A percentile compares a stretch with the other conserved stretches of the same genome.
Conservation (phyloP, 2,329 filamentous ascomycete species). For the Fusarium veterinarium region DNA sequence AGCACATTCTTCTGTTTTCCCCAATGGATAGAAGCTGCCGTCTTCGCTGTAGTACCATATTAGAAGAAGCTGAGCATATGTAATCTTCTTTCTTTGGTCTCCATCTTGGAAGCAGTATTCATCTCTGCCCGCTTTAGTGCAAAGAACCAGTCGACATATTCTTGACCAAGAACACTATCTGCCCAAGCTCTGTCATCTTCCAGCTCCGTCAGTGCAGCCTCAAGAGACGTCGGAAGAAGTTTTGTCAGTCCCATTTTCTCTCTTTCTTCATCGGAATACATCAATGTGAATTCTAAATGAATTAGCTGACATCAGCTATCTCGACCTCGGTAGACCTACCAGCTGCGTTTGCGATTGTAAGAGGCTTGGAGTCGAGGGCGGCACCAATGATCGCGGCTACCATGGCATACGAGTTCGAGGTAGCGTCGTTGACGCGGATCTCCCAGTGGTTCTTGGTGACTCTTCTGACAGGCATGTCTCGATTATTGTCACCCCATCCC, state of each 20-base stretch:
- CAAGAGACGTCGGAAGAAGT: background rate
- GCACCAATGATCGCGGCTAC: background rate
- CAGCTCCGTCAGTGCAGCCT: background rate
- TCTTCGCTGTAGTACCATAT: rapidly evolving
- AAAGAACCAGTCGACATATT: slow-evolving; percentile 18
- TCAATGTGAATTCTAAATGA: background rate
- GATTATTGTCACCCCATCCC: slow-evolving; percentile 11
- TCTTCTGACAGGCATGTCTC: slow-evolving; percentile 15
- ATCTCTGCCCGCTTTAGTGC: slow-evolving; percentile 4
- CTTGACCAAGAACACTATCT: background rate
- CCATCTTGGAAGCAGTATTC: background rate
- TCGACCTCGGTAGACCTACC: background rate
- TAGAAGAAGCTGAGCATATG: background rate
- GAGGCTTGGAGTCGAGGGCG: background rate
- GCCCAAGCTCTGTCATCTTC: slow-evolving; percentile 6
- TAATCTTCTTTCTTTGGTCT: background rate
- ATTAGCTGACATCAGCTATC: background rate
- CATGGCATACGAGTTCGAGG: slow-evolving; percentile 12
- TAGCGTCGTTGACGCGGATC: background rate
- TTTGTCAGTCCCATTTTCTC: background rate
- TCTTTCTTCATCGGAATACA: background rate
- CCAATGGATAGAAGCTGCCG: background rate
- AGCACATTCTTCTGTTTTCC: no score
- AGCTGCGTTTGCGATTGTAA: background rate
- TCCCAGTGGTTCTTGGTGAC: slow-evolving; percentile 11